Percentiles rank a stretch among this genome's conserved stretches.
Evolutionary conservation across 164 flowering plant species (phyloP).

Genomic region (Berberis thunbergii): DNA sequence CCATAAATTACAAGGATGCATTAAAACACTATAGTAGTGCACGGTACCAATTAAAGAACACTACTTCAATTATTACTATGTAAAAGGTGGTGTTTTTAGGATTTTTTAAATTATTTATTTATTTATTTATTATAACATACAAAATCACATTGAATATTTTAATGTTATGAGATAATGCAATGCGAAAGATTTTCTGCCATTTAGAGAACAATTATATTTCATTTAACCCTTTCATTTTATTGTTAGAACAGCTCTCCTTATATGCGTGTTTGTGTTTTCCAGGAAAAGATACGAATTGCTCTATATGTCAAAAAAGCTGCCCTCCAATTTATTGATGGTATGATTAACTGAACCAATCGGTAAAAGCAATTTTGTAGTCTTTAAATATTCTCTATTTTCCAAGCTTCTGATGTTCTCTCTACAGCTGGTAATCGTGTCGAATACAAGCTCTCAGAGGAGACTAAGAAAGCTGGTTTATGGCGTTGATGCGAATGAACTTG

Average conservation of each 20-base stretch:
- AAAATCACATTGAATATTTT: too few relatives aligned
- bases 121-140: too few relatives aligned
- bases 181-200: too few relatives aligned
- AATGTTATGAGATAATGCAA: too few relatives aligned
- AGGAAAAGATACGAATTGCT: constrained; percentile 10
- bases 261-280: not conserved
- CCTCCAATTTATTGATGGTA: constrained; percentile 6
- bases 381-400: not conserved
- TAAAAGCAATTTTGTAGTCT: not conserved
- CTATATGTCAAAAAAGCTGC: constrained; percentile 6
- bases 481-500: constrained; percentile 7
- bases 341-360: not conserved
- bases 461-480: constrained; percentile 6
- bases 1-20: too few relatives aligned
- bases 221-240: too few relatives aligned
- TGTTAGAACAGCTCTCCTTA: not conserved
- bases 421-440: constrained; percentile 4
- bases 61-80: too few relatives aligned
- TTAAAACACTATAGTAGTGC: too few relatives aligned
- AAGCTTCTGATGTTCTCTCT: not conserved
- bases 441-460: constrained; percentile 4
- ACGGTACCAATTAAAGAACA: too few relatives aligned
- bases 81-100: too few relatives aligned
- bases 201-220: too few relatives aligned
- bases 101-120: too few relatives aligned